Conservation (phyloP, 352 stramenopile species). For the Pythium rishiriense region DNA sequence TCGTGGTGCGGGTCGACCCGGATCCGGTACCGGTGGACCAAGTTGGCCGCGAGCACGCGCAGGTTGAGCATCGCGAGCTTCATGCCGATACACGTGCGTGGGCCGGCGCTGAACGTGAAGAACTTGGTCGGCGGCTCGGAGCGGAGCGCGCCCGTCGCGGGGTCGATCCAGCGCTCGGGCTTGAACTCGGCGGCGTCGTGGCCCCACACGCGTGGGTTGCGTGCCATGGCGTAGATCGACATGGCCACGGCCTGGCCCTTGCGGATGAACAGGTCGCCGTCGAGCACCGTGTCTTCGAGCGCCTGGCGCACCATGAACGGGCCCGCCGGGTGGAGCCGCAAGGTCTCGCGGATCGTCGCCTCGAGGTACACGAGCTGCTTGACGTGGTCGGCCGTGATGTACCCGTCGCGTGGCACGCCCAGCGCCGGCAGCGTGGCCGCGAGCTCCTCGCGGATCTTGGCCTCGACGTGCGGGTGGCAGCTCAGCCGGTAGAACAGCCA, state of each 20-base stretch:
- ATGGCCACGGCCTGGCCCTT: neutral
- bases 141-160: neutral
- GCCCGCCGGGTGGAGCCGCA: neutral
- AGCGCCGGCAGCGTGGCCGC: neutral
- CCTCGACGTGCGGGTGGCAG: neutral
- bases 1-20: neutral
- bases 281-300: neutral
- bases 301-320: neutral
- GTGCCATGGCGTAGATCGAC: slow-evolving; percentile 33
- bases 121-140: neutral
- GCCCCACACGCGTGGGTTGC: slow-evolving; percentile 41
- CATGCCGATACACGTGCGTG: neutral
- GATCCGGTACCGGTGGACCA: neutral
- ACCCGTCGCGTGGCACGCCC: neutral
- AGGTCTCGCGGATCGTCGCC: neutral
- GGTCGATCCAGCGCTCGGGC: slow-evolving; percentile 58
- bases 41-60: neutral
- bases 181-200: slow-evolving; percentile 56
- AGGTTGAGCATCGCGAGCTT: neutral
- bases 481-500: neutral
- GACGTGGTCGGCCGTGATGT: neutral
- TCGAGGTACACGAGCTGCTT: neutral
- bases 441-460: neutral
- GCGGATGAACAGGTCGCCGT: neutral
- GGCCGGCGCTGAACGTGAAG: neutral